Base-by-base conservation (phyloP, 2,329 filamentous ascomycete genomes). In the Aspergillus viridinutans region DNA sequence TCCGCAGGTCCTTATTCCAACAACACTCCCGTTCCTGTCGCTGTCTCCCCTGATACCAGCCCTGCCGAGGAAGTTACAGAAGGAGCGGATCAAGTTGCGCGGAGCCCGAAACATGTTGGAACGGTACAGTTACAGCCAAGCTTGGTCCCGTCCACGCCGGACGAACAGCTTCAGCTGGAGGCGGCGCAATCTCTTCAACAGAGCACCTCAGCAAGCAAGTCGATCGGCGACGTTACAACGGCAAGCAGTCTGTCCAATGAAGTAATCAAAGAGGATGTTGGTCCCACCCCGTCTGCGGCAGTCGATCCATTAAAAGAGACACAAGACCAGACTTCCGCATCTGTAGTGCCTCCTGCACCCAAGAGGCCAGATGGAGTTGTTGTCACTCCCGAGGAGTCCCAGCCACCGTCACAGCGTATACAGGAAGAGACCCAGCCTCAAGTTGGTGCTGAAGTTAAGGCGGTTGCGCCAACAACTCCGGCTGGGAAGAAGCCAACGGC, bases 31-130 rank as follows among this genome's bases (percentile, higher is more conserved):
- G 83, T 82, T 38, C 81, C 86, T 42, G 83, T 86, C 58, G 83
- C 88, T 60, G 82, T 81, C 6, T 92, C 89, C 1, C 85, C 88
- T 1, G 86, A 88, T 63, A 92, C 89, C 1, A 92, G 88, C 64
- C 86, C 88, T 1, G 88, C 89, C 54, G 83, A 88, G 54, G 88
- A 91, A 53, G 60, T 61, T 26, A 58, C 57, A 9, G 66, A 68
- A 78, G 62, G 71, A 76, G 57, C 68, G 78, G 47, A 77, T 75
- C 61, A 81, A 79, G 62, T 78, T 75, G 35, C 72, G 20, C 58
- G 56, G 21, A 68, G 60, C 28, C 60, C 66, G 9, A 68, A 67
- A 35, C 60, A 63, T 58, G 64, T 65, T 25, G 62, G 64, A 47
- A 40, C 64, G 20, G 51, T 66, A 61, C 55, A 62, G 35, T 56